Conservation (phyloP, 306 rosid species). For the Nissolia schottii region DNA sequence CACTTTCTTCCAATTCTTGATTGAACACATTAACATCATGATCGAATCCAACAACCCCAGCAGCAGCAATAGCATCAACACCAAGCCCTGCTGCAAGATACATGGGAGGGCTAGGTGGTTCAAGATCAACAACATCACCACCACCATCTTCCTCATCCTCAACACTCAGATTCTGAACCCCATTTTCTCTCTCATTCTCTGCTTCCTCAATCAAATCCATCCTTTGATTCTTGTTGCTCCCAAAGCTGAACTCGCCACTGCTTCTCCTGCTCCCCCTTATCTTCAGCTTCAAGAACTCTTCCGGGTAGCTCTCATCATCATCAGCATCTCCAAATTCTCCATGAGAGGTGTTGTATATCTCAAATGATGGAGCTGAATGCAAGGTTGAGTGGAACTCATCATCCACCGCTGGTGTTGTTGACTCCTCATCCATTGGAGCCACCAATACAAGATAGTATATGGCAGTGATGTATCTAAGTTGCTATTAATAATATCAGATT, state of each 20-base stretch:
- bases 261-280: slow-evolving; percentile 12
- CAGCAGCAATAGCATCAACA: slow-evolving; percentile 31
- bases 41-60: slow-evolving; percentile 19
- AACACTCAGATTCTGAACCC: slow-evolving; percentile 26
- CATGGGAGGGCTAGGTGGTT: slow-evolving; percentile 61
- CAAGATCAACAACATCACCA: slow-evolving; percentile 21
- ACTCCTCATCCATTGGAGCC: slow-evolving; percentile 32
- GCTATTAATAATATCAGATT: background rate
- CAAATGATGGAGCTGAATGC: slow-evolving; percentile 62
- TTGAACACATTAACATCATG: slow-evolving; percentile 24
- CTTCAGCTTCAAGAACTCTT: slow-evolving; percentile 40
- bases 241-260: slow-evolving; percentile 47
- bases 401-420: background rate
- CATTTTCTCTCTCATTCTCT: slow-evolving; percentile 41
- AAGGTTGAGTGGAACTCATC: slow-evolving; percentile 27
- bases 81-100: slow-evolving; percentile 71
- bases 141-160: slow-evolving; percentile 30
- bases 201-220: slow-evolving; percentile 62
- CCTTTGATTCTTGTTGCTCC: slow-evolving; percentile 8
- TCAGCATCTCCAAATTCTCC: slow-evolving; percentile 29
- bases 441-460: background rate
- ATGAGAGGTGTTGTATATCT: slow-evolving; percentile 31
- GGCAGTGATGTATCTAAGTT: slow-evolving; percentile 4
- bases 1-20: slow-evolving; percentile 29
- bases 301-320: slow-evolving; percentile 23